Base-by-base conservation (phyloP, 1,139 yeast genomes). In the Saccharomyces hybrid region DNA sequence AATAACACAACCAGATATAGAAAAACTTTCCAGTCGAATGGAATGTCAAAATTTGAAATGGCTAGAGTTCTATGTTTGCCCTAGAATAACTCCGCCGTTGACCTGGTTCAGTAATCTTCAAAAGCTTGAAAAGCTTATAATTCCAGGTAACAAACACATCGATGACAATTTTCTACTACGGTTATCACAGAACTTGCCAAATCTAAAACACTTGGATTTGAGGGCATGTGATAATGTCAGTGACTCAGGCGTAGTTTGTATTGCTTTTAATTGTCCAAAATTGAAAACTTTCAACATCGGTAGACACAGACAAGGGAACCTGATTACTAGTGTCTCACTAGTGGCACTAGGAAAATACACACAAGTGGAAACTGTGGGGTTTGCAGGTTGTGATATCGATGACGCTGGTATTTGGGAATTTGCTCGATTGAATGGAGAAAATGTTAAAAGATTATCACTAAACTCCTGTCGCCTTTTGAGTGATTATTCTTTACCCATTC, bases 51-150 rank as follows among this genome's bases (percentile, higher is more conserved):
- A 77, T 42, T 69, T 90, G 50, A 74, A 76, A 57, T 80, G 86
- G 84, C 74, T 91, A 46, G 96, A 90, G 68, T 76, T 90, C 60
- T 89, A 86, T 70, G 86, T 91, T 68, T 90, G 97, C 67, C 95
- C 96, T 3, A 76, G 77, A 53, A 68, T 88, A 38, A 64, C 78
- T 3, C 96, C 96, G 31, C 77, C 80, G 0, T 61, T 71, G 3
- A 50, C 61, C 57, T 78, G 73, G 66, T 78, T 76, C 63, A 74
- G 75, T 41, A 65, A 67, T 13, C 72, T 75, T 27, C 61, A 68
- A 11, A 68, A 70, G n/a, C 70, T 90, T 55, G 77, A 78, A 58
- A 80, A 79, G 56, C 70, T 91, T 46, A 77, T 83, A 2, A 73
- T 91, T 11, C 95, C 97, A 0, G 97, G 97, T 1, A 83, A 87